Base-by-base conservation (phyloP, 208 protist genomes). In the Trypanosoma platydactyli region DNA sequence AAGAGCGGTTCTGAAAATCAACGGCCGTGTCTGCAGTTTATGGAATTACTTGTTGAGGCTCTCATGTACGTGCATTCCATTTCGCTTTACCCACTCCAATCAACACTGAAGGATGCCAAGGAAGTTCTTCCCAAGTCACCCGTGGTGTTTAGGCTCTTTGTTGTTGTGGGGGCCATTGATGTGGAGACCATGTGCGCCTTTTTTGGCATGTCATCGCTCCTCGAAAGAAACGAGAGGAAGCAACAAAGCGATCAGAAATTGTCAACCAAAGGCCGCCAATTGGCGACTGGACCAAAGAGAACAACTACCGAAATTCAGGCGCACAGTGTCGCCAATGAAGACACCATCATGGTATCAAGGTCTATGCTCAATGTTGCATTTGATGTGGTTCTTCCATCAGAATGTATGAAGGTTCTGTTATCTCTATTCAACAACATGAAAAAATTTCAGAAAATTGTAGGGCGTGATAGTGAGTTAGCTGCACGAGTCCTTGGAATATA, bases 1-100 rank as follows among this genome's bases (percentile, higher is more conserved):
- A 80, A 22, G 4, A 75, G 80, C 1, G 89, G 89, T 9, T 88
- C 80, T 0, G 70, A 64, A 5, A 61, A 69, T 16, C 24, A 24
- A 11, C 27, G 22, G 5, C 88, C 88, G 5, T 91, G 82, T 57
- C 59, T 73, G n/a, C 6, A 35, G 0, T 58, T 95, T 20, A 84
- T 84, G 56, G 62, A 79, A 27, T 52, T 68, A 0, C 16, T 92
- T 20, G 33, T 92, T 11, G 46, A 68, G 5, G 65, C 73, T 15
- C 64, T 88, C 0, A 55, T 70, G 1, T 68, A 68, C 9, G 79
- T 83, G 11, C 70, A 68, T 53, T 16, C 64, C 1, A 38, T 90
- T 33, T 80, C 79, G 22, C 80, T 71, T 24, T 95, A 83, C 73
- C 89, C 89, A 7, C 51, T 91, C 1, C 69, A 76, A n/a, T 58